These are phyloP conservation scores for Goniomonas avonlea DNA, from an alignment of 78 protist species.

Conservation along the genomic window DNA sequence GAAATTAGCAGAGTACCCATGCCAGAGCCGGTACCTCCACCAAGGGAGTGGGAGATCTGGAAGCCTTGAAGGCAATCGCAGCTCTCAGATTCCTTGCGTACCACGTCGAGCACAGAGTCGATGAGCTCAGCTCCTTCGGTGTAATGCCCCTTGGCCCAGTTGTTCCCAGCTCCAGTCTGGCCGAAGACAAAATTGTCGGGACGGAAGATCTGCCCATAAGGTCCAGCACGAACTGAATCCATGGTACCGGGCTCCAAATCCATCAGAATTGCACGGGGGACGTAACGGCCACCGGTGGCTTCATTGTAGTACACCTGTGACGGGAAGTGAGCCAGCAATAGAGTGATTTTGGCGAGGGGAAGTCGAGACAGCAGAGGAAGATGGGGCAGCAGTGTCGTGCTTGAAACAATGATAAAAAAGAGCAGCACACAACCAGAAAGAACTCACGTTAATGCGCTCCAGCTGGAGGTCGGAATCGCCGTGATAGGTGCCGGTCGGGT, in stretches of 20 bases:
- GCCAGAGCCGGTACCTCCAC: constrained; percentile 99
- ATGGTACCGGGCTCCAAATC: constrained; percentile 97
- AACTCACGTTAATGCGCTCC: constrained; percentile 93
- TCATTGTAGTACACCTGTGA: no score
- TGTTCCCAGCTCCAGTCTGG: constrained; percentile 86
- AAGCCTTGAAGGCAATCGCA: constrained; percentile 98
- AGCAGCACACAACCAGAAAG: no score
- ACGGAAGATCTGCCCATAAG: constrained; percentile 85
- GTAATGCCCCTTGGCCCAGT: constrained; percentile 98
- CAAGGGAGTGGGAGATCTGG: constrained; percentile 96
- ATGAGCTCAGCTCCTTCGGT: constrained; percentile 93
- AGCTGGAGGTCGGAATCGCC: constrained; percentile 84
- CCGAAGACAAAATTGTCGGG: constrained; percentile 91
- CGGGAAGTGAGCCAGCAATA: no score
- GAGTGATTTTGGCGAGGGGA: no score
- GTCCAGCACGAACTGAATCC: constrained; percentile 84
- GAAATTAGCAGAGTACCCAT: constrained; percentile 61
- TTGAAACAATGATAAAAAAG: no score
- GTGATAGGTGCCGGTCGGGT: constrained; percentile 81
- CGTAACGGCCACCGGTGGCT: constrained; percentile 86
- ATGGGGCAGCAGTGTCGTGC: no score
- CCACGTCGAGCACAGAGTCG: constrained; percentile 89
- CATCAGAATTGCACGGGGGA: constrained; percentile 96
- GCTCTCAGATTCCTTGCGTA: constrained; percentile 93
- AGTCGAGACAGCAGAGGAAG: no score